A percentile compares a stretch with the other conserved stretches of the same genome.
Evolutionary conservation across 257 asterid genomes (phyloP).

Genomic region (Solanum pimpinellifolium): DNA sequence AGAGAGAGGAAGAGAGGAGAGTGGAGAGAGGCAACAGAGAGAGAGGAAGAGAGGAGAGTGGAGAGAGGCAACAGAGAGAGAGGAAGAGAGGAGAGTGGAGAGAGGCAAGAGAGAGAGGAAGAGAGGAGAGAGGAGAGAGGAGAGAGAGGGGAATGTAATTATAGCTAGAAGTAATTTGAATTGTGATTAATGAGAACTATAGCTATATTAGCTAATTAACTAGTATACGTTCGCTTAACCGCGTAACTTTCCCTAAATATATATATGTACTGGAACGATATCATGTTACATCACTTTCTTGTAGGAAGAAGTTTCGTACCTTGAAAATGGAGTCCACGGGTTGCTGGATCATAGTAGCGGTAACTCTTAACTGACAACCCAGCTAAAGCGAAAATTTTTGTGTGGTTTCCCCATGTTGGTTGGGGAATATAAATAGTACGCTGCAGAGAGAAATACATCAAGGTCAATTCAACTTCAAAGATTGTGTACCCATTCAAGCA

Average conservation of each 20-base stretch:
- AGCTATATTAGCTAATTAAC: too few relatives aligned
- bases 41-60: too few relatives aligned
- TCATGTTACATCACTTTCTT: neutral
- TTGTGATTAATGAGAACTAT: too few relatives aligned
- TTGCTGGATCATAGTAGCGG: slow-evolving; percentile 85
- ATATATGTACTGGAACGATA: neutral
- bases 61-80: too few relatives aligned
- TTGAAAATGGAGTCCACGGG: slow-evolving; percentile 88
- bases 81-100: too few relatives aligned
- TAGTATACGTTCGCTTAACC: too few relatives aligned
- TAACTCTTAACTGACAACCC: slow-evolving; percentile 81
- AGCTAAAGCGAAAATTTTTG: slow-evolving; percentile 72
- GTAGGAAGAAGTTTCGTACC: slow-evolving; percentile 30
- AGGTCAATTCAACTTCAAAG: neutral
- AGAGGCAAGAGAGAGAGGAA: too few relatives aligned
- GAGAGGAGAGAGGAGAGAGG: too few relatives aligned
- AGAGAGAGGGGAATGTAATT: too few relatives aligned
- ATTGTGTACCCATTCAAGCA: neutral
- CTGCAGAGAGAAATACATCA: slow-evolving; percentile 28
- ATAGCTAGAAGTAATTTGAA: too few relatives aligned
- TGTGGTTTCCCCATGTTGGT: slow-evolving; percentile 99
- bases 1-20: too few relatives aligned
- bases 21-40: too few relatives aligned
- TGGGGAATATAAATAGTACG: slow-evolving; percentile 69
- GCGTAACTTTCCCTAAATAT: neutral